Evolutionary conservation across 2,329 filamentous ascomycete species (phyloP).

Genomic region (Fusarium duplospermum): DNA sequence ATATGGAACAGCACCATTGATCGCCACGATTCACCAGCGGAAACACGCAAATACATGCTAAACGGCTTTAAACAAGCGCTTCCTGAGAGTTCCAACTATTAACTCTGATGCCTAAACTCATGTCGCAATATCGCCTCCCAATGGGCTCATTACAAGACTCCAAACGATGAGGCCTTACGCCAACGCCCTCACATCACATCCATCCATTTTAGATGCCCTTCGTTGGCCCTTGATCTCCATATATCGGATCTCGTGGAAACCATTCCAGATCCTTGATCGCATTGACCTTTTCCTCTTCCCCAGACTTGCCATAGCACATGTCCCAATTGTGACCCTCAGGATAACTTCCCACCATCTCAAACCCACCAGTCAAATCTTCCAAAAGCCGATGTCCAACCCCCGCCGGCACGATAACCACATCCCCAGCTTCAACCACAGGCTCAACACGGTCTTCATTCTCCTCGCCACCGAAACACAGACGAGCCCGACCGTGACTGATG

Average conservation of each 20-base stretch:
- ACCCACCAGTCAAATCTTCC: constrained; percentile 64
- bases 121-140: neutral
- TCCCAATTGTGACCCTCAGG: constrained; percentile 70
- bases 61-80: no score
- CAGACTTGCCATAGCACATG: constrained; percentile 75
- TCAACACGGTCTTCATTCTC: constrained; percentile 69
- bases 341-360: constrained; percentile 77
- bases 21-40: no score
- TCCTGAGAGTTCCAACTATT: neutral
- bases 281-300: constrained; percentile 47
- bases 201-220: neutral
- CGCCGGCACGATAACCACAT: constrained; percentile 74
- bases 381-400: constrained; percentile 73
- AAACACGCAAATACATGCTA: no score
- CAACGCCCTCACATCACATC: neutral
- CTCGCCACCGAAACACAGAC: constrained; percentile 75
- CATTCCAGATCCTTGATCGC: constrained; percentile 18
- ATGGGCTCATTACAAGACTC: neutral
- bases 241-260: constrained; percentile 34
- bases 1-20: neutral
- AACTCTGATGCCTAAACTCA: neutral
- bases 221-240: constrained; percentile 25
- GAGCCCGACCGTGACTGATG: constrained; percentile 67
- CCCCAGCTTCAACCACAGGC: constrained; percentile 65
- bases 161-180: neutral